Base-by-base conservation (phyloP, 2,329 filamentous ascomycete species). In the Torrubiella hemipterigena region DNA sequence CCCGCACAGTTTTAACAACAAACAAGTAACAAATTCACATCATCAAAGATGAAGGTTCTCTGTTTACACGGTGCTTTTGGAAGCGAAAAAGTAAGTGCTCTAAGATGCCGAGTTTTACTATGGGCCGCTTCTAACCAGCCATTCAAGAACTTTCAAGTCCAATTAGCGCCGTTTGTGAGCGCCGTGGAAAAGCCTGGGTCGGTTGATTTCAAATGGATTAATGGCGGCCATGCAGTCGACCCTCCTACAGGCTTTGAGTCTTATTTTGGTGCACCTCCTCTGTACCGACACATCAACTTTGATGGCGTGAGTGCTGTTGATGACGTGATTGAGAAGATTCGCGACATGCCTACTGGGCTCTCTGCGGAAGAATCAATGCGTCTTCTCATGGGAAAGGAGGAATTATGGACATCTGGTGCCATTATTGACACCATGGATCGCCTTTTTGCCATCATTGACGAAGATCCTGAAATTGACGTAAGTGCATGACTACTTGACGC, bases 61-160 rank as follows among this genome's bases (percentile, higher is more conserved):
- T 74, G 69, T 45, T 56, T 74, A 7, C 69, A 69, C 20, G 69
- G 69, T 38, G 65, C 69, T 15, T 73, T 67, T 45, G 69, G 69
- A 32, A 73, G 66, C 52, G 62, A 67, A 30, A 60, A 63, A 41
- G 65, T 67, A 49, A 54, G 62, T 51, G 11, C 6, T 18, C 23
- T 12, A n/a, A 20, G 29, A 18, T 32, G 34, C 29, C 29, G 14
- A 21, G 23, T 21, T 21, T 27, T 27, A 13, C 23, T 38, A 31
- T 32, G 15, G 10, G 4, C 18, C 23, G 12, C 22, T 33, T 27
- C 17, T 18, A 29, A 32, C 13, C 38, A 40, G 30, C 45, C 29
- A 30, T 16, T 26, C 12, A n/a, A 73, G 67, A 69, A 70, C 55
- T 72, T 73, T 42, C 56, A 69, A 43, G 61, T 69, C 13, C 68